Conservation (phyloP, 2,329 filamentous ascomycete genomes). For the Paecilomyces formosus region DNA sequence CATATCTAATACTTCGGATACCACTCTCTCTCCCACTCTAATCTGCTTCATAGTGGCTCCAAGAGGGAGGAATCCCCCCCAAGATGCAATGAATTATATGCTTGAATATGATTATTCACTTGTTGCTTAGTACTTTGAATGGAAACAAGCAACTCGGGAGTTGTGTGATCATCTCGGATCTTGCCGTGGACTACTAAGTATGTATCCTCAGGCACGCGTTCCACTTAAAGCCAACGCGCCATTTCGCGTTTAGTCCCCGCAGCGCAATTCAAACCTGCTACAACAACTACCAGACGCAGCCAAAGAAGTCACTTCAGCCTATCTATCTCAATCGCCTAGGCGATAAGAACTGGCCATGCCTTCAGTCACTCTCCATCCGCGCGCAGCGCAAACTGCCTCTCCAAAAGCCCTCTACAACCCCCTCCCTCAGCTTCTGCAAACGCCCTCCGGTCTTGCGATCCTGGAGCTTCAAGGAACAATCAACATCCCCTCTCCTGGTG, state of each 20-base stretch:
- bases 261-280: background rate
- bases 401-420: constrained; percentile 39
- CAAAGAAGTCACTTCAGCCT: background rate
- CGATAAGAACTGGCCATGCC: constrained; percentile 25
- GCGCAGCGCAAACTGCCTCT: constrained; percentile 1
- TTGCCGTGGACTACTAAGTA: background rate
- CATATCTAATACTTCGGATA: background rate
- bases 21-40: background rate
- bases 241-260: background rate
- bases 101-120: background rate
- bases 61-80: background rate
- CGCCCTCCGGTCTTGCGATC: constrained; percentile 79
- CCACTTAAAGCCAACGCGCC: background rate
- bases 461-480: constrained; percentile 90
- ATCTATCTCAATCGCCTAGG: background rate
- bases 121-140: background rate
- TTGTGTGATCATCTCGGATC: background rate
- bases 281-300: background rate
- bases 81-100: background rate
- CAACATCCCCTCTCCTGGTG: constrained; percentile 54
- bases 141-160: background rate
- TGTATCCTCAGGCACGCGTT: background rate
- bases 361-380: constrained; percentile 31
- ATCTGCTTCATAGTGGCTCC: background rate
- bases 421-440: constrained; percentile 76